phyloP scores from a whole-genome alignment of 1,284 basidiomycete species.

The Sporisorium reilianum region DNA sequence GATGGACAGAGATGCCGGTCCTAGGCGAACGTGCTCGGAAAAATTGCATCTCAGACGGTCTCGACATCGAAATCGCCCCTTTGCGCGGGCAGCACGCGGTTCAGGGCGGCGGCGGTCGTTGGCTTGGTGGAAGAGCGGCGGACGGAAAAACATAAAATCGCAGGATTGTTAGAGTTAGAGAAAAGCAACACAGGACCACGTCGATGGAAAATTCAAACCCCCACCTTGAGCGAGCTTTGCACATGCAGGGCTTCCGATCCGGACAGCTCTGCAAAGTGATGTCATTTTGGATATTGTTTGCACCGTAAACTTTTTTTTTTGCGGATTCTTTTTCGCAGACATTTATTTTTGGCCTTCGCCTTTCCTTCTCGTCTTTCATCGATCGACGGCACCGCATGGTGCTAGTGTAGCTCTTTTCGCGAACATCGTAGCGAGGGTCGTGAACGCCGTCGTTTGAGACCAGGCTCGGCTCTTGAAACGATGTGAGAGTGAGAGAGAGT shows the following conservation, averaged over 20 bases:
- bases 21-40: too few species aligned
- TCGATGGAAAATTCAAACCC: conserved; percentile 7
- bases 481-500: too few species aligned
- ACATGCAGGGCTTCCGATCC: background rate
- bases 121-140: too few species aligned
- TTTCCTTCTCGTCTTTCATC: background rate
- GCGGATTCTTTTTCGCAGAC: too few species aligned
- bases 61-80: too few species aligned
- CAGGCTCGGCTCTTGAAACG: too few species aligned
- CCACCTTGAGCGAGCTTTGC: conserved; percentile 2
- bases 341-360: background rate
- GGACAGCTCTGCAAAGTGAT: conserved; percentile 15
- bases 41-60: too few species aligned
- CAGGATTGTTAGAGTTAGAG: background rate
- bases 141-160: background rate
- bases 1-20: too few species aligned
- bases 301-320: too few species aligned
- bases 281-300: conserved; percentile 14
- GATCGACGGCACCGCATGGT: background rate
- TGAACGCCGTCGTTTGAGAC: too few species aligned
- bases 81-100: too few species aligned
- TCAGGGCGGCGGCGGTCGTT: too few species aligned
- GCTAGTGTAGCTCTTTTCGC: background rate
- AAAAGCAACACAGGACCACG: background rate
- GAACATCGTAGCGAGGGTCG: background rate